phyloP scores from a whole-genome alignment of 2,329 filamentous ascomycete genomes.

The Trichoderma afroharzianum region DNA sequence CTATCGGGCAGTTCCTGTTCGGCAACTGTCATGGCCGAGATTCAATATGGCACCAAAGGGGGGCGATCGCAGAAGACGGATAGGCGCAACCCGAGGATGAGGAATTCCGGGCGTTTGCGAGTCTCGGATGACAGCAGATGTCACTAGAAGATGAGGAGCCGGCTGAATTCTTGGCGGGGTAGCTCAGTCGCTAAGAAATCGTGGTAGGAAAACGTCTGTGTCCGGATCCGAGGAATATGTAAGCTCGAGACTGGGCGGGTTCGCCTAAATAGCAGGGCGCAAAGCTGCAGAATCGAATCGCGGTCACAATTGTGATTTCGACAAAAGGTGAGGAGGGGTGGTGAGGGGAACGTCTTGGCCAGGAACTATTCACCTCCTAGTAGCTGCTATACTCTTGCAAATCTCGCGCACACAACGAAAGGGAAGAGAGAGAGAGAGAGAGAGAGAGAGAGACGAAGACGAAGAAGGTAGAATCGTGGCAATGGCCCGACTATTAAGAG shows the following conservation, averaged over 20 bases:
- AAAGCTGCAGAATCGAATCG: background rate
- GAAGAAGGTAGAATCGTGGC: background rate
- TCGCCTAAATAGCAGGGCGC: background rate
- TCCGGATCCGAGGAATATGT: background rate
- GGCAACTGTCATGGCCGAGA: constrained; percentile 27
- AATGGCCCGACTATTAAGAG: background rate
- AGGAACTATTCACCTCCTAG: background rate
- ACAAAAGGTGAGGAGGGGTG: background rate
- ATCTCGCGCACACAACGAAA: background rate
- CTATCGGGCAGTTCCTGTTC: constrained; percentile 26
- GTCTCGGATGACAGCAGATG: background rate
- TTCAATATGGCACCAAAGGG: background rate
- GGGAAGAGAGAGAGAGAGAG: background rate
- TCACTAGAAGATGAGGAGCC: background rate
- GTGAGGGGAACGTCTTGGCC: background rate
- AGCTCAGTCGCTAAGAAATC: background rate
- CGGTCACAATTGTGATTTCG: background rate
- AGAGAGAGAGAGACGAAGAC: no score
- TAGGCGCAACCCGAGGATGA: background rate
- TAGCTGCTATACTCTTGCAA: background rate
- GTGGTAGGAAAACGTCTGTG: background rate
- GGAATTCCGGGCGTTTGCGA: background rate
- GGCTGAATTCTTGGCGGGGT: constrained; percentile 6
- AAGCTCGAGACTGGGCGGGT: background rate
- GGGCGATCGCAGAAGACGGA: background rate